Base-by-base conservation (phyloP, 192 early-diverging fungal genomes). In the Hyaloraphidium curvatum region DNA sequence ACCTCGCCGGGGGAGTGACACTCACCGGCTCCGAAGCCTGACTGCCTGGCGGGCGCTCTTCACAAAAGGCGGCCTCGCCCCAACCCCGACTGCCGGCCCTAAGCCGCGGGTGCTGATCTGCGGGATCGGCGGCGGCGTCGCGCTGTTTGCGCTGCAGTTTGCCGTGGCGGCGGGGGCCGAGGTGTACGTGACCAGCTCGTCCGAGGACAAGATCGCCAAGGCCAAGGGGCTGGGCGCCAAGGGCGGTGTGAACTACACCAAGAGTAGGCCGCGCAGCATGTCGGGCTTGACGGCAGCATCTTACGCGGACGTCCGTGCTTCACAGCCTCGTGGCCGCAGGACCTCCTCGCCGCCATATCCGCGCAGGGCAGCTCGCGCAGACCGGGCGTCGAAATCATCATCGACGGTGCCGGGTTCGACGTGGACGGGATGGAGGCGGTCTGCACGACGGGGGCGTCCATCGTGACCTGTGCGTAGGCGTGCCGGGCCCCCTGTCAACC, bases 161-260 rank as follows among this genome's bases (percentile, higher is more conserved):
- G 67, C 71, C 22, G 65, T 82, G 5, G 72, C 79, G n/a, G 67
- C 60, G 9, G 82, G 82, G 4, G 81, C 81, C 11, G 66, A 78
- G 30, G 82, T 82, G 0, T 80, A 68, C 63, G 82, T 84, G 30
- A 82, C 81, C 2, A 79, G 76, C 28, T 77, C 74, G n/a, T 67
- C 65, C 25, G 64, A 67, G 0, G 65, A 59, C 11, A 84, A 84
- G 64, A 79, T 84, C 25, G 29, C 61, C n/a, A 57, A 62, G 29
- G 82, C 81, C 23, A 55, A 77, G 14, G 33, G 58, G n/a, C 53
- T 84, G 5, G 82, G 82, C 28, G 82, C 81, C 1, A 64, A 59
- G 40, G 80, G 80, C 14, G 82, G 82, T 3, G 76, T 77, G 19
- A 75, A 76, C 51, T 84, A 84, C 53, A 80, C 64, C 55, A 60